These are phyloP conservation scores for Pseudozyma flocculosa DNA, from an alignment of 1,284 basidiomycete genomes.

Conservation along the genomic window DNA sequence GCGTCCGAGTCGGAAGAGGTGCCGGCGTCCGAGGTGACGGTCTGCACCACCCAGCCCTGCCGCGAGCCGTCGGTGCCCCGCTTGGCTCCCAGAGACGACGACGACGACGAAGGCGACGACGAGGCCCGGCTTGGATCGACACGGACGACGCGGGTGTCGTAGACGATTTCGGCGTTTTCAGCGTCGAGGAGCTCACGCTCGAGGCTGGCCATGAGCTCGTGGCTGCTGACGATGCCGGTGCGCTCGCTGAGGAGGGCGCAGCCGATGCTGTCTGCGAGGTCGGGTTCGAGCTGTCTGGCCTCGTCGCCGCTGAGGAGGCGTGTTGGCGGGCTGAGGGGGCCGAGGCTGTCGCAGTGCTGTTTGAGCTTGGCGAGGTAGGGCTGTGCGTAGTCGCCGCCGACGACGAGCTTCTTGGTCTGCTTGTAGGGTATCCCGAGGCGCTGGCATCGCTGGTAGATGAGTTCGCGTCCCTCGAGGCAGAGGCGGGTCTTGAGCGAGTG, in stretches of 20 bases:
- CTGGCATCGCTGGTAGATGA: conserved; percentile 79
- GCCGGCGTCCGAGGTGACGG: conserved; percentile 37
- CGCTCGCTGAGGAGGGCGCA: conserved; percentile 78
- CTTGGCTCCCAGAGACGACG: conserved; percentile 6
- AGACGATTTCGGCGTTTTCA: conserved; percentile 73
- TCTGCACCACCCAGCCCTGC: conserved; percentile 65
- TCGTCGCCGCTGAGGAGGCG: conserved; percentile 72
- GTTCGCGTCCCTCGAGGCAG: conserved; percentile 80
- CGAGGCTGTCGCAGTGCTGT: conserved; percentile 30
- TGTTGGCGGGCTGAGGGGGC: conserved; percentile 59
- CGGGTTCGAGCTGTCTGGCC: conserved; percentile 76
- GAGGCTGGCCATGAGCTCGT: conserved; percentile 72
- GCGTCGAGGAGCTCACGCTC: conserved; percentile 75
- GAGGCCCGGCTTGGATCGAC: conserved; percentile 66
- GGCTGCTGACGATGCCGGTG: conserved; percentile 89
- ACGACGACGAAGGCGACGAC: not conserved
- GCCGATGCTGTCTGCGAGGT: conserved; percentile 71
- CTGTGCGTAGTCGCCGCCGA: conserved; percentile 42
- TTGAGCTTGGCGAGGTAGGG: conserved; percentile 40
- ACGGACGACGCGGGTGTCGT: conserved; percentile 81
- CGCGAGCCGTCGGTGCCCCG: conserved; percentile 39
- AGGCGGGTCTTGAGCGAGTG: conserved; percentile 82
- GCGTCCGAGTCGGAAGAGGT: conserved; percentile 64
- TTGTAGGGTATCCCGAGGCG: conserved; percentile 69
- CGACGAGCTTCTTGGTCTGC: conserved; percentile 72